Base-by-base conservation (phyloP, 176 grass and related monocot species). In the Paspalum vaginatum region DNA sequence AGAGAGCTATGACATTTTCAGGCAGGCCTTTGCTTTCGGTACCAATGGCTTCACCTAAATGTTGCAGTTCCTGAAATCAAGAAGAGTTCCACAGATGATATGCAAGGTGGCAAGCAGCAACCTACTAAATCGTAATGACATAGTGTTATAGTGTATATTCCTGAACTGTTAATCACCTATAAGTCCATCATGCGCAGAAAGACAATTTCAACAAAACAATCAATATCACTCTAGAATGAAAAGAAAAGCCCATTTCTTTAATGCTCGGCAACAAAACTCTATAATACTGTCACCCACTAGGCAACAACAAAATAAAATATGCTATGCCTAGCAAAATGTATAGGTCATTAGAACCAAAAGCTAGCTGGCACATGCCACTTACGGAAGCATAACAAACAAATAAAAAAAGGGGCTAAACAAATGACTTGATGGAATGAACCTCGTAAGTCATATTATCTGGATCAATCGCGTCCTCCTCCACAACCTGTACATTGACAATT, bases 381-480 rank as follows among this genome's bases (percentile, higher is more conserved):
- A 79, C 38, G 15, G 37, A 90, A 64, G 38, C 37, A 10, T 32
- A 79, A 11, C 16, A 26, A 78, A 58, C 2, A 72, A 65, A 71
- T 47, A 41, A 45, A 56, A 27, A 50, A 42, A 40, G 21, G 10
- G 56, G 9, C 56, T 24, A 81, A 64, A 59, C 59, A 79, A 75
- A 85, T 37, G 15, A 39, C 54, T 49, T 52, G 67, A 73, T 45
- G 11, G 17, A 83, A 72, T 77, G 0, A 40, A 98, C 96, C 96
- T 98, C 96, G 45, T 95, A 98, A 73, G 86, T 93, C 96, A 98
- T 98, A 87, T 76, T 79, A 73, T 98, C 96, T 76, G 83, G 88
- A 75, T 98, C 92, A 26, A 98, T 85, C 39, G 27, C 86, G 63
- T 91, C 92, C 24, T 87, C 83, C 37, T 49, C 80, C 83, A 75